Base-by-base conservation (phyloP, 441 rosid genomes). In the Eruca vesicaria region DNA sequence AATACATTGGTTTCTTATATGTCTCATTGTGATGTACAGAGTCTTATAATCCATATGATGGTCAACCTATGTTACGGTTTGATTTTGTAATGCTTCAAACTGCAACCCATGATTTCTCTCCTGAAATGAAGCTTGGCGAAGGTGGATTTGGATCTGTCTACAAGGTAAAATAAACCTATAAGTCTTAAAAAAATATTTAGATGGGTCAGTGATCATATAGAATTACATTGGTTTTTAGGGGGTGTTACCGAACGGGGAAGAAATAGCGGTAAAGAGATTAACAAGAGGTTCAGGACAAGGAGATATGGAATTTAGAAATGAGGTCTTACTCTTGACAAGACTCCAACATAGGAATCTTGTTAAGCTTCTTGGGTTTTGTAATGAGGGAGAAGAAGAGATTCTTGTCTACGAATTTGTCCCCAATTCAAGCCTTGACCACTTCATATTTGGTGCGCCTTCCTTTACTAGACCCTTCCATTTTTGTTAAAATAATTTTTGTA, bases 311-410 rank as follows among this genome's bases (percentile, higher is more conserved):
- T 88, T 88, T 55, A 86, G 76, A 78, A 88, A 86, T 11, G 90
- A 88, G 64, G 86, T 86, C 9, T 7, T 57, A 38, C 75, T 88
- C 26, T 55, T 88, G 69, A 84, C 86, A 41, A 80, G 74, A 76
- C 89, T 86, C 65, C 89, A 86, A 50, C 90, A 88, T 66, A 80
- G 55, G 66, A 85, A 88, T 77, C 70, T 88, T 2, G 90, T 88
- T 28, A 80, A 79, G 79, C 86, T 85, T 31, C 77, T 86, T 6
- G 92, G 92, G 3, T 85, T 81, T 64, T 79, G 86, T 16, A 63
- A 57, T 63, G 86, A 84, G 67, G 56, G 41, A 66, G 77, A 77
- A 1, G 92, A 88, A 81, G 82, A 78, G 71, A 64, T 88, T 58
- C 76, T 88, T 3, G 79, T 85, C 38, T 88, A 85, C 35, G 89